These are phyloP conservation scores for Lipomyces japonicus DNA, from an alignment of 805 yeast species.

Conservation along the genomic window DNA sequence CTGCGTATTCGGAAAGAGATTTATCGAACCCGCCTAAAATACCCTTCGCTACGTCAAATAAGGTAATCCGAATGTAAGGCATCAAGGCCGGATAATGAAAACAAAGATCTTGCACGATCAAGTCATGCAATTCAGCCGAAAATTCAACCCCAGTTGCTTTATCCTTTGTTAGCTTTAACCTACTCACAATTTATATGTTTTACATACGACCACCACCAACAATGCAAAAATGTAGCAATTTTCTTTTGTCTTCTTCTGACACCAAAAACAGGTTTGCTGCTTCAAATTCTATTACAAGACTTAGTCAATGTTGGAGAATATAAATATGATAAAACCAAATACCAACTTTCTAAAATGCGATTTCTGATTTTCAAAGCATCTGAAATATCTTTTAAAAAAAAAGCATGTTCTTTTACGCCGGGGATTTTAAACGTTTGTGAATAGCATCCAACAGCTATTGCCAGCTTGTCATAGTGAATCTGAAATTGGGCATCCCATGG, in stretches of 20 bases:
- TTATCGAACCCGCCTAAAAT: constrained; percentile 66
- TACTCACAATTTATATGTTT: not conserved
- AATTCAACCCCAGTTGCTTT: constrained; percentile 63
- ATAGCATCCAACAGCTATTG: constrained; percentile 63
- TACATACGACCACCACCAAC: constrained; percentile 61
- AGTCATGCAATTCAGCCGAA: constrained; percentile 65
- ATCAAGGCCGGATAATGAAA: constrained; percentile 56
- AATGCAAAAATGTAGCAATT: constrained; percentile 57
- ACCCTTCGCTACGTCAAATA: constrained; percentile 63
- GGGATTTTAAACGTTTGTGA: constrained; percentile 66
- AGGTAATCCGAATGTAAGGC: constrained; percentile 64
- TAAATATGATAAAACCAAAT: not conserved
- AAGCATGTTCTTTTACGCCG: constrained; percentile 54
- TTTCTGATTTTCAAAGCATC: constrained; percentile 57
- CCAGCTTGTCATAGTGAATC: constrained; percentile 64
- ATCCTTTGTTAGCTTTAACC: not conserved
- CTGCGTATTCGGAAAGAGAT: constrained; percentile 59
- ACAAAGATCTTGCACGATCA: constrained; percentile 60
- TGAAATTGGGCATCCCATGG: constrained; percentile 40
- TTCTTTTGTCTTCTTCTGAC: constrained; percentile 56
- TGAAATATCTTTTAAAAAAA: constrained; percentile 60
- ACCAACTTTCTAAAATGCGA: constrained; percentile 44
- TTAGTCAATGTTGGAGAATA: not conserved
- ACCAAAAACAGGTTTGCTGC: constrained; percentile 63
- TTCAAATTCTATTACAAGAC: constrained; percentile 45